phyloP scores from a whole-genome alignment of 441 rosid species.

The Erodium trifolium region DNA sequence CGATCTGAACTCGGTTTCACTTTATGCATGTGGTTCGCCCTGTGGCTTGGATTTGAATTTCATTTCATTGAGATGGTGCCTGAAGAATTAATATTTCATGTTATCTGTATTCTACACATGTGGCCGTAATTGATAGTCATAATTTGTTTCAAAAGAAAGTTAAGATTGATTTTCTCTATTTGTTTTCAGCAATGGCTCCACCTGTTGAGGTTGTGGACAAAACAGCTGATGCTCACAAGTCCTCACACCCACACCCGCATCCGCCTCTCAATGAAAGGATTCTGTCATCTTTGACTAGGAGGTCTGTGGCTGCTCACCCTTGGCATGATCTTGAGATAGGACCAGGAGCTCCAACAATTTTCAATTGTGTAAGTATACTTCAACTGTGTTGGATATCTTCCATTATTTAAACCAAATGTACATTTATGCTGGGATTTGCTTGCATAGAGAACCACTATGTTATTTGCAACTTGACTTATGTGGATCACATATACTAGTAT shows the following conservation, averaged over 20 bases:
- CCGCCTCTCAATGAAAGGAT: slow-evolving; percentile 93
- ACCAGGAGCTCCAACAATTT: slow-evolving; percentile 77
- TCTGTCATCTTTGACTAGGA: slow-evolving; percentile 78
- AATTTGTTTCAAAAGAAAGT: neutral
- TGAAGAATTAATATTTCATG: too few species aligned
- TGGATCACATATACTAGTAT: too few species aligned
- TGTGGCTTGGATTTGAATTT: neutral
- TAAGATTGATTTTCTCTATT: neutral
- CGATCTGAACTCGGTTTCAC: neutral
- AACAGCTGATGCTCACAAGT: slow-evolving; percentile 25
- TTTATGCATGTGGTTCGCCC: neutral
- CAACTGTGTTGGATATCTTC: neutral
- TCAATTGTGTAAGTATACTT: slow-evolving; percentile 65
- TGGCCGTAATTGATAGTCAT: neutral
- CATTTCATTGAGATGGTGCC: neutral
- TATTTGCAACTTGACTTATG: neutral
- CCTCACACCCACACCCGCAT: slow-evolving; percentile 55
- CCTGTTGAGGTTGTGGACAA: slow-evolving; percentile 49
- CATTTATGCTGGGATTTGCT: neutral
- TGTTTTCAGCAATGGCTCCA: slow-evolving; percentile 28
- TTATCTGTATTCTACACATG: too few species aligned
- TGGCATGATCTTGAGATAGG: slow-evolving; percentile 99
- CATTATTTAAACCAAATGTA: neutral
- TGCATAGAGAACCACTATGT: neutral
- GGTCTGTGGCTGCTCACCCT: slow-evolving; percentile 99